Evolutionary conservation across 2,329 filamentous ascomycete species (phyloP), one percentile per base, ranked within the genome.

Genomic region (Phyllosticta citribraziliensis): DNA sequence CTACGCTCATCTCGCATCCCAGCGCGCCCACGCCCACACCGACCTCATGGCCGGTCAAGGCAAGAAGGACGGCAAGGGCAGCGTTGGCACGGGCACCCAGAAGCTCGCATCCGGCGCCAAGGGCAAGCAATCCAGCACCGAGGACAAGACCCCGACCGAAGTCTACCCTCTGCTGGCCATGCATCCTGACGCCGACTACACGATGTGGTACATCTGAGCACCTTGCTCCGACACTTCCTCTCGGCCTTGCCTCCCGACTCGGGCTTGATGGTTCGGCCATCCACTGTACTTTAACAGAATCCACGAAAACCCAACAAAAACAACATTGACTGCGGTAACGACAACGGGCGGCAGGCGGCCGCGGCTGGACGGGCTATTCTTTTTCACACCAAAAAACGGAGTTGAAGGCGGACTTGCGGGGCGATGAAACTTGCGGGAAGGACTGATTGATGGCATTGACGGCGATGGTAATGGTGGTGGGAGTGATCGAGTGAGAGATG

Each of bases 1-100:
- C 80, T 99, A 99, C 67, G 91, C 95, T 0, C 94, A 99, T 74
- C 76, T 99, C 65, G 91, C 92, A 35, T 88, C 91, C 9, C 84
- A 85, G 62, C 89, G 94, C 56, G 91, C 89, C 20, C 85, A 86
- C 59, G 79, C 85, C 3, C 94, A 99, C 65, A 55, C 56, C 12
- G 25, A 30, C 9, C 30, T 20, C 19, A 11, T 35, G 30, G 56
- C 19, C 5, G 35, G 40, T 14, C 17, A 47, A 6, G 40, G 12
- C 17, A 62, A 55, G 10, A 40, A 47, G 10, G 40, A n/a, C 2
- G 40, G 40, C 14, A 40, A 40, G 35, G 56, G 62, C 33, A 53
- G 58, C 20, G 27, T 22, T 55, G 51, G 27, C 24, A 52, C 50
- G 27, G 47, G 50, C n/a, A 51, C 51, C 25, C 63, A 64, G 57